Evolutionary conservation across 1,284 basidiomycete species (phyloP).

Genomic region (Peniophora sp.): DNA sequence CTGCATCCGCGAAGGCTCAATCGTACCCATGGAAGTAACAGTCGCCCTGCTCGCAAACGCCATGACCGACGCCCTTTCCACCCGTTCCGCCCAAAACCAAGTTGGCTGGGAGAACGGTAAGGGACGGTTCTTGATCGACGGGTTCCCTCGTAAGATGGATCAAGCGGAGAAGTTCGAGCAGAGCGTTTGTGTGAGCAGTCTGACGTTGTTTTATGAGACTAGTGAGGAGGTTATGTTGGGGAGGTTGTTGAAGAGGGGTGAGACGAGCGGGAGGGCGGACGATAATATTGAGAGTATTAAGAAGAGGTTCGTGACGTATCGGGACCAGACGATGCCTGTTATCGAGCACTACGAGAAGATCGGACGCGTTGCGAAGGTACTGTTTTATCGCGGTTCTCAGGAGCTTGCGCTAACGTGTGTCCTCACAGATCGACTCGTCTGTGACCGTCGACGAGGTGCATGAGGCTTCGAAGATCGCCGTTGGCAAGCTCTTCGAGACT

Average conservation of each 20-base stretch:
- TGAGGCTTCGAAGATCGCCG: conserved; percentile 45
- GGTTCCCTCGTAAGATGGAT: conserved; percentile 98
- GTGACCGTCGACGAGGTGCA: conserved; percentile 72
- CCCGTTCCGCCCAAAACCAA: conserved; percentile 23
- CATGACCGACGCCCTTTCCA: conserved; percentile 63
- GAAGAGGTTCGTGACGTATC: conserved; percentile 95
- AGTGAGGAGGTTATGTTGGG: conserved; percentile 85
- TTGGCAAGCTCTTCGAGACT: conserved; percentile 31
- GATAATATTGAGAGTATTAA: conserved; percentile 95
- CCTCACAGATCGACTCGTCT: conserved; percentile 68
- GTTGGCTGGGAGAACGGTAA: conserved; percentile 67
- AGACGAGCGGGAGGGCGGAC: conserved; percentile 94
- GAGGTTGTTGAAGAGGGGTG: conserved; percentile 82
- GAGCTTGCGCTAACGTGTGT: neutral
- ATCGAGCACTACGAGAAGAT: conserved; percentile 76
- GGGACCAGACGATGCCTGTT: conserved; percentile 93
- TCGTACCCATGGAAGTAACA: conserved; percentile 97
- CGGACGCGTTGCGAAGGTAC: conserved; percentile 76
- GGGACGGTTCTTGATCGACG: conserved; percentile 93
- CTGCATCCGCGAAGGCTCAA: conserved; percentile 88
- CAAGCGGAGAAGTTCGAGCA: conserved; percentile 93
- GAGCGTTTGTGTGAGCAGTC: conserved; percentile 73
- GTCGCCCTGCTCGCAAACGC: conserved; percentile 94
- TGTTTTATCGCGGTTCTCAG: conserved; percentile 14
- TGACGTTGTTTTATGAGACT: conserved; percentile 87